phyloP scores from a whole-genome alignment of 768 basidiomycete genomes.

The Vararia minispora region DNA sequence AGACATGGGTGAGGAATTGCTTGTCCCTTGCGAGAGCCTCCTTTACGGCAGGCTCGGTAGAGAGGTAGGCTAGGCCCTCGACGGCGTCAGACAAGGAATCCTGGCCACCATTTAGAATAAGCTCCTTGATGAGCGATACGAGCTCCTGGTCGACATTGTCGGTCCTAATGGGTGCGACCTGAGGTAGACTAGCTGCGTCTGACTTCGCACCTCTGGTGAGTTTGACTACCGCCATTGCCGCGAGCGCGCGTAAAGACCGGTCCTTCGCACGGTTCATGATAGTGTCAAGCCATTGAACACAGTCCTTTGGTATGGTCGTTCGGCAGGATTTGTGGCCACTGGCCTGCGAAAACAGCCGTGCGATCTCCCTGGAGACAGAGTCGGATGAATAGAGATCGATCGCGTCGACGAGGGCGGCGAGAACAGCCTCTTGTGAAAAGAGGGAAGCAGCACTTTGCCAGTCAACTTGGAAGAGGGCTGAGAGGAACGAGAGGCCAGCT shows the following conservation, averaged over 20 bases:
- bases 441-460: constrained; percentile 53
- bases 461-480: constrained; percentile 82
- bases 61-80: constrained; percentile 79
- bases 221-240: constrained; percentile 72
- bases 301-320: constrained; percentile 42
- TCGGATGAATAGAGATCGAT: constrained; percentile 50
- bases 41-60: constrained; percentile 46
- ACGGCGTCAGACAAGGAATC: constrained; percentile 48
- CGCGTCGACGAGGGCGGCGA: constrained; percentile 56
- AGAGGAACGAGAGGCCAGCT: constrained; percentile 51
- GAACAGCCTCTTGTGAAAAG: constrained; percentile 48
- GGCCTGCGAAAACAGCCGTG: constrained; percentile 68
- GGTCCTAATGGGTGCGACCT: constrained; percentile 5
- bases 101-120: constrained; percentile 5
- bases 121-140: constrained; percentile 21
- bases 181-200: constrained; percentile 29
- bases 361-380: constrained; percentile 45
- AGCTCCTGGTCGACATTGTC: constrained; percentile 1
- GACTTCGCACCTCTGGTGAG: constrained; percentile 44
- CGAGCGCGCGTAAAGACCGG: constrained; percentile 40
- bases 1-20: constrained; percentile 38
- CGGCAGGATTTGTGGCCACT: constrained; percentile 67
- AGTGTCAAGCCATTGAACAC: constrained; percentile 55
- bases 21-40: constrained; percentile 42
- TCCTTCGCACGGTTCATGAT: constrained; percentile 39